Conservation (phyloP, 208 protist species). For the Leishmania guyanensis region DNA sequence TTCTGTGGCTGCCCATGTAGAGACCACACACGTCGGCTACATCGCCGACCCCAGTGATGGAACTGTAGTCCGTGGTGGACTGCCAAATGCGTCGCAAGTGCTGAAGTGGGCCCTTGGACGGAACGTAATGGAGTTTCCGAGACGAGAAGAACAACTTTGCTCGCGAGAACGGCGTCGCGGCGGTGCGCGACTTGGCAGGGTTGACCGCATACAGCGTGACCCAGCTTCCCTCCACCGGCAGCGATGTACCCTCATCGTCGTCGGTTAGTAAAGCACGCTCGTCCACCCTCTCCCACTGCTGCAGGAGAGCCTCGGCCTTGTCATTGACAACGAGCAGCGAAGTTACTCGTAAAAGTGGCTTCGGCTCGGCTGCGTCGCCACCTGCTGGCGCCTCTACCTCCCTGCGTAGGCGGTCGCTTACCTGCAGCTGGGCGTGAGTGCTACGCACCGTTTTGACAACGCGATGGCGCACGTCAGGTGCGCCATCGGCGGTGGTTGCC, state of each 20-base stretch:
- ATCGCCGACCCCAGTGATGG: conserved; percentile 32
- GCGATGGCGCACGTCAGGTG: conserved; percentile 9
- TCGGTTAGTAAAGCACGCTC: conserved; percentile 18
- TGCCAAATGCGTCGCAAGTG: conserved; percentile 24
- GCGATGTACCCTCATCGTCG: conserved; percentile 27
- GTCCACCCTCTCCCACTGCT: conserved; percentile 66
- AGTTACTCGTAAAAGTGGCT: conserved; percentile 44
- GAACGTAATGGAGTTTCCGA: conserved; percentile 51
- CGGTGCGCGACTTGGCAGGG: conserved; percentile 52
- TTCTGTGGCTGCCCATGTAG: conserved; percentile 41
- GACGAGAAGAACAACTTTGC: conserved; percentile 74
- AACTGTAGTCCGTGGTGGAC: conserved; percentile 5
- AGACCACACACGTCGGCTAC: conserved; percentile 58
- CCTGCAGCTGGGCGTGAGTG: conserved; percentile 48
- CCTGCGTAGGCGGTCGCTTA: conserved; percentile 24
- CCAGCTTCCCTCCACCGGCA: conserved; percentile 54
- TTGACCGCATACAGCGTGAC: conserved; percentile 67
- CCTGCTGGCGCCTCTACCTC: conserved; percentile 1
- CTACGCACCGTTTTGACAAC: conserved; percentile 40
- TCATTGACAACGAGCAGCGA: conserved; percentile 56
- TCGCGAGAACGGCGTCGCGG: conserved; percentile 56
- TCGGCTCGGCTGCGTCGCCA: neutral
- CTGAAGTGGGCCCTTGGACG: conserved; percentile 24
- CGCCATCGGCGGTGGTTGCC: conserved; percentile 10
- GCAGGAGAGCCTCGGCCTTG: conserved; percentile 62